Base-by-base conservation (phyloP, 768 basidiomycete genomes). In the Naematelia aurantialba region DNA sequence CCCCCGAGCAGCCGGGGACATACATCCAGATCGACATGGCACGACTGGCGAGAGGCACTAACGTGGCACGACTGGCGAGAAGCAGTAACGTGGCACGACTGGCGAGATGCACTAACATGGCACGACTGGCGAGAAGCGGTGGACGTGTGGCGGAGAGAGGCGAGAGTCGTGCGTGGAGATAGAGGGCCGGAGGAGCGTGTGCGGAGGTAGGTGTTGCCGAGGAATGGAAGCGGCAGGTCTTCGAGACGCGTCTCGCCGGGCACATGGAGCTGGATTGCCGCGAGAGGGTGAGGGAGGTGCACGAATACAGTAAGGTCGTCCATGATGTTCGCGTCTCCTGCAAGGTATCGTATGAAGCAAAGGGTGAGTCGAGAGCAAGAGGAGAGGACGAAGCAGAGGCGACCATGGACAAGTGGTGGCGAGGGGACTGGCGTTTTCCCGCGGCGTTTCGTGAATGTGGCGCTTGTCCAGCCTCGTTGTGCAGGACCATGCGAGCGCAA, bases 1-100 rank as follows among this genome's bases (percentile, higher is more conserved):
- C 96, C 96, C 50, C 94, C 94, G 2, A 82, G 81, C 5, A 97
- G 73, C 24, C 86, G 81, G 0, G 90, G 87, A 0, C 83, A 79
- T n/a, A 94, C 81, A 0, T 89, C 83, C 1, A 97, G 80, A 1
- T 52, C 50, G 53, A 73, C 60, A 2, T 65, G 66, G n/a, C n/a
- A n/a, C n/a, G n/a, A n/a, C n/a, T 64, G 58, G 26, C 30, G 11
- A 12, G 44, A 27, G 17, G 22, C 50, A 13, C 22, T 24, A 21
- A 14, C 44, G 52, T 54, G 31, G 3, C 45, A 19, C 19, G 45
- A 46, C 25, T 19, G 14, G 5, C 14, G 27, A 4, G 11, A 44
- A 17, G 55, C 0, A 12, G 17, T 21, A 54, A 73, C 60, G 3
- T 65, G 66, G n/a, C n/a, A n/a, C n/a, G n/a, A n/a, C n/a, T 64